Evolutionary conservation across 1,284 basidiomycete species (phyloP).

Genomic region (Naganishia liquefaciens): DNA sequence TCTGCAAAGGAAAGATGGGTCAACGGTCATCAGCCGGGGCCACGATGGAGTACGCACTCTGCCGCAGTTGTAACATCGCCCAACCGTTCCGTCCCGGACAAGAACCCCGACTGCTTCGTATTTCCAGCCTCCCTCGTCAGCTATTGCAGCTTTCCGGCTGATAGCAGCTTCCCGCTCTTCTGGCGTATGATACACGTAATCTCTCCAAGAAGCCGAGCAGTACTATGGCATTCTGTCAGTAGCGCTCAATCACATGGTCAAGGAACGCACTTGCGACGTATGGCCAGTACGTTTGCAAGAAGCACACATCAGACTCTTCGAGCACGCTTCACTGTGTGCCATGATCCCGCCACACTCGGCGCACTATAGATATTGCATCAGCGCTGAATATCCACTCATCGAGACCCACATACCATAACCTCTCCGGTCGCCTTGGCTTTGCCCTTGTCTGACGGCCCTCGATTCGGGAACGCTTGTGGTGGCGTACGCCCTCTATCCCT

Average conservation of each 20-base stretch:
- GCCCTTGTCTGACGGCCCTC: constrained; percentile 3
- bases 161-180: constrained; percentile 23
- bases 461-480: background rate
- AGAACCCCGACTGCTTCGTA: constrained; percentile 21
- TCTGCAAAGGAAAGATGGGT: background rate
- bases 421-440: constrained; percentile 13
- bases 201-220: constrained; percentile 18
- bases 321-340: constrained; percentile 14
- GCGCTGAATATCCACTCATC: background rate
- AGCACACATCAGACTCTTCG: constrained; percentile 2
- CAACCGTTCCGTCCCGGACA: constrained; percentile 1
- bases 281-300: constrained; percentile 12
- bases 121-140: constrained; percentile 17
- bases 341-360: constrained; percentile 24
- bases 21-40: background rate
- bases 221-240: background rate
- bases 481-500: background rate
- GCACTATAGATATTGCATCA: background rate
- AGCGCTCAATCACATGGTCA: background rate
- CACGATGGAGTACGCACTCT: background rate
- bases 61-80: constrained; percentile 20
- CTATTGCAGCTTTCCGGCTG: constrained; percentile 9
- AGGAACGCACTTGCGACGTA: constrained; percentile 2
- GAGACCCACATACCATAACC: constrained; percentile 13
- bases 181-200: constrained; percentile 15